These are phyloP conservation scores for Candida neerlandica DNA, from an alignment of 1,139 yeast species.

Conservation along the genomic window DNA sequence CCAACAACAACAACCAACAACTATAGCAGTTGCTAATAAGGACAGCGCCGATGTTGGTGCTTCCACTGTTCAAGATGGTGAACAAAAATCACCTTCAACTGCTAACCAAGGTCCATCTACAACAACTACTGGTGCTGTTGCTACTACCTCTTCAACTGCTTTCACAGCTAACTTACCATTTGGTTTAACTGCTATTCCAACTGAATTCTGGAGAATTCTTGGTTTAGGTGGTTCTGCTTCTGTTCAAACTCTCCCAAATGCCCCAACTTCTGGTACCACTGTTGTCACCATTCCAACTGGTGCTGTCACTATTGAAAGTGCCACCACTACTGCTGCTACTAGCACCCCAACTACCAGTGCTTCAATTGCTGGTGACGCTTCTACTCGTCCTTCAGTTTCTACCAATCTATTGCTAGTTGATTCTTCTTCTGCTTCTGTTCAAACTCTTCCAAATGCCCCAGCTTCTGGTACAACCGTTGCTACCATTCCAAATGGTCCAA, in stretches of 20 bases:
- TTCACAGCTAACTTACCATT: neutral
- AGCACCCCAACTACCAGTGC: too few species aligned
- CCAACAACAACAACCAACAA: neutral
- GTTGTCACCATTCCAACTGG: neutral
- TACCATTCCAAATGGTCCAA: too few species aligned
- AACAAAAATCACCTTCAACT: neutral
- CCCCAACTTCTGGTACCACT: neutral
- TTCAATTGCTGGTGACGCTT: too few species aligned
- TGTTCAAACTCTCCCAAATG: neutral
- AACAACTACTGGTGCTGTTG: neutral
- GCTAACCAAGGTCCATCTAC: neutral
- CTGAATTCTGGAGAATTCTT: conserved; percentile 1
- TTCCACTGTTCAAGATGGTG: neutral
- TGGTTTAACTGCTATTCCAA: conserved; percentile 3
- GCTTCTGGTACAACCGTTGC: too few species aligned
- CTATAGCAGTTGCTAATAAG: neutral
- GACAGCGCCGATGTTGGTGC: neutral
- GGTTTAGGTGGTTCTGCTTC: neutral
- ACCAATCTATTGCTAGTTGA: too few species aligned
- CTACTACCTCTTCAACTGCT: neutral
- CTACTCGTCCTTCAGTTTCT: too few species aligned
- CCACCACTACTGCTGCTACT: too few species aligned
- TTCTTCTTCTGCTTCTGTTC: too few species aligned
- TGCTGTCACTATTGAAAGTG: neutral
- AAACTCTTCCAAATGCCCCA: too few species aligned